phyloP scores from a whole-genome alignment of 1,284 basidiomycete genomes.

The Termitomyces sp. region DNA sequence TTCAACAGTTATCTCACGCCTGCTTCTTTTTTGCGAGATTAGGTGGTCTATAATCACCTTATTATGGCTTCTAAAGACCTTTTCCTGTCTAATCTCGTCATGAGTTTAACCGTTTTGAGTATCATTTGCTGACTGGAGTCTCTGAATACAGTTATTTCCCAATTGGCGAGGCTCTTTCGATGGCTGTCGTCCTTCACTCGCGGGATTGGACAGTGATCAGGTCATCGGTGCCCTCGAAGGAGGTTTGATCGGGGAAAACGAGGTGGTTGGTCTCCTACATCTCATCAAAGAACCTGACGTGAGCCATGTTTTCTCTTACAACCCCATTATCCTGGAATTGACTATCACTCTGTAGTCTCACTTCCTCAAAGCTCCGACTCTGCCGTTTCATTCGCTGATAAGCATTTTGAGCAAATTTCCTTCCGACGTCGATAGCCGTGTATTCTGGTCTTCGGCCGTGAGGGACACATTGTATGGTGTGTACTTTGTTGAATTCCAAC shows the following conservation, averaged over 20 bases:
- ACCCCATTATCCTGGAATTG: background rate
- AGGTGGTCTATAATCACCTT: background rate
- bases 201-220: conserved; percentile 51
- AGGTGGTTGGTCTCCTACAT: conserved; percentile 58
- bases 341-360: conserved; percentile 49
- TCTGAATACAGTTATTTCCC: conserved; percentile 57
- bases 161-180: conserved; percentile 74
- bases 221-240: conserved; percentile 53
- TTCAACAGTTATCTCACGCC: background rate
- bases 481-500: conserved; percentile 21
- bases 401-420: conserved; percentile 74
- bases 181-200: conserved; percentile 58
- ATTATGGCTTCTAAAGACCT: background rate
- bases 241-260: conserved; percentile 59
- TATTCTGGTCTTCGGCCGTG: conserved; percentile 59
- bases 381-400: conserved; percentile 71
- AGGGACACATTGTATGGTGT: conserved; percentile 63
- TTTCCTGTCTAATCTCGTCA: background rate
- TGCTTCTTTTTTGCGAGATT: background rate
- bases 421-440: conserved; percentile 61
- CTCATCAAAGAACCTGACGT: conserved; percentile 74
- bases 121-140: conserved; percentile 7
- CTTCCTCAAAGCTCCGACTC: conserved; percentile 74
- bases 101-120: background rate
- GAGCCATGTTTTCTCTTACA: conserved; percentile 22